Evolutionary conservation across 2,329 filamentous ascomycete species (phyloP).

Genomic region (Colletotrichum coccodes): DNA sequence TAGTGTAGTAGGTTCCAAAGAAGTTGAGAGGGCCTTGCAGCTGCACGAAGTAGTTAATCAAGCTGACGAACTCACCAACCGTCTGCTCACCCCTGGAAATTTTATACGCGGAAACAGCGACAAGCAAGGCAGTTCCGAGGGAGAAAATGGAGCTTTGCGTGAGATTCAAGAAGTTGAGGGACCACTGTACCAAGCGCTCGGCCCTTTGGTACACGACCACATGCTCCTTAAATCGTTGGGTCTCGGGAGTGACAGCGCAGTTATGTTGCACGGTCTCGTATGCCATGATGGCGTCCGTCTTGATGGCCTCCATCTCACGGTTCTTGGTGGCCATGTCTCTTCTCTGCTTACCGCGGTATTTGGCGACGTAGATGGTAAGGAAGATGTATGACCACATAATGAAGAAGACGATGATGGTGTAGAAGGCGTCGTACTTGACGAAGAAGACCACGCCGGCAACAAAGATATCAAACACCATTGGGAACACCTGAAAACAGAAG

Average conservation of each 20-base stretch:
- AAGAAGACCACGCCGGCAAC: slow-evolving; percentile 60
- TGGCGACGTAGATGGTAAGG: slow-evolving; percentile 61
- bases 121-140: slow-evolving; percentile 67
- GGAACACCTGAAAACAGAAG: slow-evolving; percentile 59
- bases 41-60: slow-evolving; percentile 70
- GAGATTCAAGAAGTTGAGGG: slow-evolving; percentile 68
- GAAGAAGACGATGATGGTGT: slow-evolving; percentile 57
- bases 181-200: slow-evolving; percentile 65
- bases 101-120: slow-evolving; percentile 70
- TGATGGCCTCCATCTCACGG: slow-evolving; percentile 54
- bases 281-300: slow-evolving; percentile 58
- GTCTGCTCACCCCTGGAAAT: slow-evolving; percentile 63
- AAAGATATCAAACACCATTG: slow-evolving; percentile 60
- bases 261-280: slow-evolving; percentile 72
- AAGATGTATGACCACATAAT: slow-evolving; percentile 62
- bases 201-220: slow-evolving; percentile 66
- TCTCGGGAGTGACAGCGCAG: slow-evolving; percentile 69
- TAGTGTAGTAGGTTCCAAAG: slow-evolving; percentile 61
- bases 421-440: slow-evolving; percentile 56
- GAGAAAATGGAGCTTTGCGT: slow-evolving; percentile 73
- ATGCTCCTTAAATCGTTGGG: slow-evolving; percentile 64
- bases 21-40: slow-evolving; percentile 71
- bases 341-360: slow-evolving; percentile 54
- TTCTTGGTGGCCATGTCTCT: slow-evolving; percentile 54
- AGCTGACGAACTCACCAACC: slow-evolving; percentile 65